Conservation (phyloP, 495 filamentous ascomycete genomes). For the Hypomontagnella submonticulosa region DNA sequence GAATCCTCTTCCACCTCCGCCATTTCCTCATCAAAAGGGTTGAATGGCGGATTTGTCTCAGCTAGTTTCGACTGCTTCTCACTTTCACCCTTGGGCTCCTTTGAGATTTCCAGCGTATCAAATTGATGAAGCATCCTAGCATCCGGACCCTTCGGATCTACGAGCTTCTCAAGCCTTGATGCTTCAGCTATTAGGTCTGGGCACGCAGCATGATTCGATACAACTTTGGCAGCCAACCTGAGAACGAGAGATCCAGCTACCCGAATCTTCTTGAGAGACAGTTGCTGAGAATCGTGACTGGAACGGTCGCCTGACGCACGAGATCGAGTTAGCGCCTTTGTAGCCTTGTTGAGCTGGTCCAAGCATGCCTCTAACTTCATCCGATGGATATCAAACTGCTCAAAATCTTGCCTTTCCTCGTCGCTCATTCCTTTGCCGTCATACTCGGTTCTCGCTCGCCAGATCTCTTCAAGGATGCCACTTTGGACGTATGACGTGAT, state of each 20-base stretch:
- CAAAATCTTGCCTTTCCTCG: constrained; percentile 31
- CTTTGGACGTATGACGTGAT: constrained; percentile 44
- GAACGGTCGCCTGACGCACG: constrained; percentile 12
- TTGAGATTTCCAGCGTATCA: constrained; percentile 28
- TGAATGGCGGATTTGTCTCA: not conserved
- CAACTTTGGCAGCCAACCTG: constrained; percentile 30
- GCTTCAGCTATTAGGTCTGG: constrained; percentile 39
- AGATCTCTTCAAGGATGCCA: constrained; percentile 46
- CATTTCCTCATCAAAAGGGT: constrained; percentile 4
- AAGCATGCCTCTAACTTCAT: constrained; percentile 44
- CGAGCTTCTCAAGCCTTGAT: constrained; percentile 42
- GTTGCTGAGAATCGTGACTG: constrained; percentile 37
- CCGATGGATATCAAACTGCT: constrained; percentile 39
- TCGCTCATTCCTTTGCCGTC: constrained; percentile 29
- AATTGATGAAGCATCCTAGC: constrained; percentile 32
- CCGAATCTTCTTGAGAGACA: constrained; percentile 38
- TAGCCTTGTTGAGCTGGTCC: constrained; percentile 39
- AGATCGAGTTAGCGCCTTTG: constrained; percentile 23
- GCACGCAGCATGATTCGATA: constrained; percentile 36
- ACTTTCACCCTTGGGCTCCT: not conserved
- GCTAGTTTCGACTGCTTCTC: not conserved
- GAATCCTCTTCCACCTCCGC: not conserved
- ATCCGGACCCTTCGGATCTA: constrained; percentile 31
- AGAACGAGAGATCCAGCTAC: constrained; percentile 29
- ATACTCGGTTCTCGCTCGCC: constrained; percentile 44